These are phyloP conservation scores for Inga oerstediana DNA, from an alignment of 306 rosid genomes.

Conservation along the genomic window DNA sequence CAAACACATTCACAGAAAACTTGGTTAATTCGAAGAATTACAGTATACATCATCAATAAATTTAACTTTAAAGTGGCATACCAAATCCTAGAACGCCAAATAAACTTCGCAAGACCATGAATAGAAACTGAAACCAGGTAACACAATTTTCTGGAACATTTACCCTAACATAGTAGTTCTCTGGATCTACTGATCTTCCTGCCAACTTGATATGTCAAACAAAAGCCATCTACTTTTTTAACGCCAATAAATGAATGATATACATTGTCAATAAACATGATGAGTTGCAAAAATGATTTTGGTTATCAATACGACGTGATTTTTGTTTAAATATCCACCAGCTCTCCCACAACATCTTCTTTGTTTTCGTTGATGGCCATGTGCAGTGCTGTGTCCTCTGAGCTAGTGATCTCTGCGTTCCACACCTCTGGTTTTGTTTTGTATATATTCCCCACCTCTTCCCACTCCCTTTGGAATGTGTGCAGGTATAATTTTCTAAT, in stretches of 20 bases:
- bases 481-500: background rate
- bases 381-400: slow-evolving; percentile 56
- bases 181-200: background rate
- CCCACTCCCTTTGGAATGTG: background rate
- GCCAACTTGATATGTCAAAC: background rate
- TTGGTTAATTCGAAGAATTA: too few relatives aligned
- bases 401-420: slow-evolving; percentile 16
- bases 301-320: background rate
- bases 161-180: background rate
- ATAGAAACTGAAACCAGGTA: background rate
- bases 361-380: slow-evolving; percentile 46
- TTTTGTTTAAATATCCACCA: background rate
- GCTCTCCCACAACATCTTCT: background rate
- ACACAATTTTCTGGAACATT: background rate
- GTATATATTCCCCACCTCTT: background rate
- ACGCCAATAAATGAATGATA: background rate
- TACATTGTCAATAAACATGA: background rate
- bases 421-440: background rate
- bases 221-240: background rate
- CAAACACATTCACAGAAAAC: background rate
- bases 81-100: background rate
- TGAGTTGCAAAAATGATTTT: too few relatives aligned
- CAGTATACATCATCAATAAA: too few relatives aligned
- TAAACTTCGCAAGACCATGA: background rate
- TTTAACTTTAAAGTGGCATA: background rate